Evolutionary conservation across 805 yeast genomes (phyloP).

Genomic region (Blastobotrys chiropterorum): DNA sequence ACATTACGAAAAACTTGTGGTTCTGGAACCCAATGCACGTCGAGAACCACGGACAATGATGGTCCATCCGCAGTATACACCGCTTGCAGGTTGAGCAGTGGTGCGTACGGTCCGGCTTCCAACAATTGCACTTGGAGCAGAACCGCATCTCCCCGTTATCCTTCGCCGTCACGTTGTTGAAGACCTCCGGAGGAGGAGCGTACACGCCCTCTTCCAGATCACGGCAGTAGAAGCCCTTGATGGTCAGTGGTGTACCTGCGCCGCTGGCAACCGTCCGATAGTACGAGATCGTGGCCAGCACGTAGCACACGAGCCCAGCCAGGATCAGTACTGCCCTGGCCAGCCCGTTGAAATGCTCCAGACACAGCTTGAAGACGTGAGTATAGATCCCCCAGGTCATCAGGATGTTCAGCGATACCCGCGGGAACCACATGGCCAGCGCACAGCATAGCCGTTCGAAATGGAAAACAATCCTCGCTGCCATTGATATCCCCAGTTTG

Average conservation of each 20-base stretch:
- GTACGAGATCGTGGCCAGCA: slow-evolving; percentile 24
- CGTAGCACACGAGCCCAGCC: slow-evolving; percentile 21
- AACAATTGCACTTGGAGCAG: slow-evolving; percentile 36
- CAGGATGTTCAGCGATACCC: slow-evolving; percentile 25
- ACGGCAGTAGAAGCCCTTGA: slow-evolving; percentile 9
- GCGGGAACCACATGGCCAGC: slow-evolving; percentile 27
- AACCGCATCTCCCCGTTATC: slow-evolving; percentile 36
- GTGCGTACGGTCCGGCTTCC: slow-evolving; percentile 41
- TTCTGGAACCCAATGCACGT: slow-evolving; percentile 78
- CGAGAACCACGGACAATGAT: slow-evolving; percentile 86
- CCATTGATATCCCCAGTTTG: neutral
- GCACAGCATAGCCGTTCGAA: slow-evolving; percentile 21
- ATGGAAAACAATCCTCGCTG: slow-evolving; percentile 8
- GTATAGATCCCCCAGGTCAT: slow-evolving; percentile 30
- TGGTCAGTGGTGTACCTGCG: slow-evolving; percentile 32
- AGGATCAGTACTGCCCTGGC: slow-evolving; percentile 10
- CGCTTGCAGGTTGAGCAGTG: slow-evolving; percentile 36
- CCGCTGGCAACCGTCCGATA: slow-evolving; percentile 24
- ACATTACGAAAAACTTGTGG: slow-evolving; percentile 75
- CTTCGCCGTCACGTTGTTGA: slow-evolving; percentile 32
- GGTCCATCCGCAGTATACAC: slow-evolving; percentile 51
- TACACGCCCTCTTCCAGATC: slow-evolving; percentile 25
- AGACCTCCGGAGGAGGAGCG: slow-evolving; percentile 25
- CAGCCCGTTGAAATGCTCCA: slow-evolving; percentile 8
- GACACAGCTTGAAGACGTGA: slow-evolving; percentile 21